Percentiles rank a stretch among this genome's conserved stretches.
These are phyloP conservation scores for Medicago ruthenica DNA, from an alignment of 306 rosid species.

Conservation along the genomic window DNA sequence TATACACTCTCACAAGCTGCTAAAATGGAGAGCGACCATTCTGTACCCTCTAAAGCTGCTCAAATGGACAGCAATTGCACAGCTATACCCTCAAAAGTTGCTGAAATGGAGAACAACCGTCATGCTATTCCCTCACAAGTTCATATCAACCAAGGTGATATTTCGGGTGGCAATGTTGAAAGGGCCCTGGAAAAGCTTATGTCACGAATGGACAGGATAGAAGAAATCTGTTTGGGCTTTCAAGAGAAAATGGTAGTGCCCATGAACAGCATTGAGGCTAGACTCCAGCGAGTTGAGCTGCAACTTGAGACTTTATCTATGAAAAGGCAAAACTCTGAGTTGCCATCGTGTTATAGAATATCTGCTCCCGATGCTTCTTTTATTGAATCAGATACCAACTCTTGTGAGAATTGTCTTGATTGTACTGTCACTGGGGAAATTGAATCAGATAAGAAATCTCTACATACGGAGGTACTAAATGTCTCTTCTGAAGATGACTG, in stretches of 20 bases:
- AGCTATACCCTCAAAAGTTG: constrained; percentile 20
- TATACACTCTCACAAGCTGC: constrained; percentile 46
- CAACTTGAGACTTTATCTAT: constrained; percentile 69
- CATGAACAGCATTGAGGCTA: constrained; percentile 73
- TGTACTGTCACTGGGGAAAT: constrained; percentile 45
- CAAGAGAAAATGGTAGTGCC: constrained; percentile 87
- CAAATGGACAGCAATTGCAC: constrained; percentile 43
- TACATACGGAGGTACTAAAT: constrained; percentile 44
- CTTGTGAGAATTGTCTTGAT: constrained; percentile 50
- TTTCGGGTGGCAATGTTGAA: constrained; percentile 48
- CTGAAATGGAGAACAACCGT: constrained; percentile 43
- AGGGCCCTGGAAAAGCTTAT: constrained; percentile 61
- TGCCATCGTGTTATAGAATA: constrained; percentile 55
- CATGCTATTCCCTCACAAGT: constrained; percentile 38
- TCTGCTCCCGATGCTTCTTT: constrained; percentile 68
- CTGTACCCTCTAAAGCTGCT: constrained; percentile 36
- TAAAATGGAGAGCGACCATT: constrained; percentile 47
- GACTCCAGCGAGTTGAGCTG: constrained; percentile 88
- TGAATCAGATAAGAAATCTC: constrained; percentile 49
- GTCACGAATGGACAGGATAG: constrained; percentile 77
- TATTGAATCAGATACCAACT: constrained; percentile 58
- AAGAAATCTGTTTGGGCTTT: constrained; percentile 71
- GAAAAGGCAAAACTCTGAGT: constrained; percentile 54
- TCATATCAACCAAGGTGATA: constrained; percentile 41
- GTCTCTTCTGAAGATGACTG: constrained; percentile 42